Evolutionary conservation across 192 early-diverging fungal genomes (phyloP).

Genomic region (Lobosporangium transversale): DNA sequence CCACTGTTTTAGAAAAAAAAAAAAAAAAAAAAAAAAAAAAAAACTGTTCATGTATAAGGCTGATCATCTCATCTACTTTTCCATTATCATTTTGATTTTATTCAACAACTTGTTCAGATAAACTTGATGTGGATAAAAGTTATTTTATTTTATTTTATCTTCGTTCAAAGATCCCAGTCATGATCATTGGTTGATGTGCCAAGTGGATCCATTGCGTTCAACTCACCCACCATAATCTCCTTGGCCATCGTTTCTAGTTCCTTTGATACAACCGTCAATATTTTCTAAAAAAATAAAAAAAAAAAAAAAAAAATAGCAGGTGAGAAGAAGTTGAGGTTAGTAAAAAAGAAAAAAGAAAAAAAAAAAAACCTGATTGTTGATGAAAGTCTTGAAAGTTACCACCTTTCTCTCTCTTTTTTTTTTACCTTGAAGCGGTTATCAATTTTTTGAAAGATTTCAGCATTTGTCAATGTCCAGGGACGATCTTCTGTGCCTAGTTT

Average conservation of each 20-base stretch:
- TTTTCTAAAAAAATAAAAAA: conserved; percentile 29
- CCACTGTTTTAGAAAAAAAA: too few species aligned
- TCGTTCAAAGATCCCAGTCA: conserved; percentile 15
- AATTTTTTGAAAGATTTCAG: conserved; percentile 43
- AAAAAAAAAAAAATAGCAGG: background rate
- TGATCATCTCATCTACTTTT: background rate
- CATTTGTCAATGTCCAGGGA: conserved; percentile 25
- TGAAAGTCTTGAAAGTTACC: too few species aligned
- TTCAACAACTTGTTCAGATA: background rate
- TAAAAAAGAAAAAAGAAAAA: background rate
- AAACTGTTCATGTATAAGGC: background rate
- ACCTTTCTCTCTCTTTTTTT: conserved; percentile 2
- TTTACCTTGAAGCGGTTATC: conserved; percentile 49
- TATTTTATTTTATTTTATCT: background rate
- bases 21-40: background rate
- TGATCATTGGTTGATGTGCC: conserved; percentile 2
- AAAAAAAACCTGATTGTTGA: too few species aligned
- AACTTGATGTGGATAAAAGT: background rate
- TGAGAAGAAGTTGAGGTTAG: background rate
- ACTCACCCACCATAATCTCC: conserved; percentile 37
- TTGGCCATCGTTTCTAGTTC: conserved; percentile 41
- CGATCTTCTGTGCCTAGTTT: conserved; percentile 11
- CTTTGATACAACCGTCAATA: conserved; percentile 35
- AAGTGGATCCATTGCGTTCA: conserved; percentile 42
- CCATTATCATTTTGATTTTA: background rate